phyloP scores from a whole-genome alignment of 176 grass and related monocot genomes.

The sorghum (Sorghum bicolor) region DNA sequence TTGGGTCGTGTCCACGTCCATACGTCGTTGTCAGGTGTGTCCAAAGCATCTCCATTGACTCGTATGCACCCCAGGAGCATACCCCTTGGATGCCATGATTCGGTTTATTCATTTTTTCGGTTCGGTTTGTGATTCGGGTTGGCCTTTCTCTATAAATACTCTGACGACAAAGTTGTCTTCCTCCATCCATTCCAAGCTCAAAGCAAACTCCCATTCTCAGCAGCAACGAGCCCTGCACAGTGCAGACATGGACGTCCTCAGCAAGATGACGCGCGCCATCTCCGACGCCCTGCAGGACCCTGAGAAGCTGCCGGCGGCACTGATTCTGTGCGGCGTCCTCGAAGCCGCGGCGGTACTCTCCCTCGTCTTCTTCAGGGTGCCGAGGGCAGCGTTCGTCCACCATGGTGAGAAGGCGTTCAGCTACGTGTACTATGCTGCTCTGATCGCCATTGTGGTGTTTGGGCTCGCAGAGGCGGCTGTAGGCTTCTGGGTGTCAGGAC shows the following conservation, averaged over 20 bases:
- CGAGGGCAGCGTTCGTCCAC: background rate
- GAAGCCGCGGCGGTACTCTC: background rate
- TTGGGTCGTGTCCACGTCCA: background rate
- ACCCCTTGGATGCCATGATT: background rate
- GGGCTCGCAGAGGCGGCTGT: background rate
- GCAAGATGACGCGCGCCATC: background rate
- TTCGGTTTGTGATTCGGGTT: background rate
- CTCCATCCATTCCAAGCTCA: background rate
- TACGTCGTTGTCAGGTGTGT: background rate
- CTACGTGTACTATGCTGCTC: background rate
- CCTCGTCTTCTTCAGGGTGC: slow-evolving; percentile 5
- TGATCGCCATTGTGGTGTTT: background rate
- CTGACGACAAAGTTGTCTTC: background rate
- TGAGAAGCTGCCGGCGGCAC: background rate
- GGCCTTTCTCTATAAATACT: background rate
- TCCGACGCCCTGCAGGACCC: background rate
- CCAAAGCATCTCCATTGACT: background rate
- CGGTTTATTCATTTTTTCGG: background rate
- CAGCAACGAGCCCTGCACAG: background rate
- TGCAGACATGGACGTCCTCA: background rate
- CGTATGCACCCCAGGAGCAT: background rate
- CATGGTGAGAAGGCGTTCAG: background rate
- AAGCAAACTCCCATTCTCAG: background rate
- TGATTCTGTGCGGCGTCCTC: background rate
- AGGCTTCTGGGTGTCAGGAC: background rate